phyloP scores from a whole-genome alignment of 768 basidiomycete genomes.

The Leccinum incarnatum region DNA sequence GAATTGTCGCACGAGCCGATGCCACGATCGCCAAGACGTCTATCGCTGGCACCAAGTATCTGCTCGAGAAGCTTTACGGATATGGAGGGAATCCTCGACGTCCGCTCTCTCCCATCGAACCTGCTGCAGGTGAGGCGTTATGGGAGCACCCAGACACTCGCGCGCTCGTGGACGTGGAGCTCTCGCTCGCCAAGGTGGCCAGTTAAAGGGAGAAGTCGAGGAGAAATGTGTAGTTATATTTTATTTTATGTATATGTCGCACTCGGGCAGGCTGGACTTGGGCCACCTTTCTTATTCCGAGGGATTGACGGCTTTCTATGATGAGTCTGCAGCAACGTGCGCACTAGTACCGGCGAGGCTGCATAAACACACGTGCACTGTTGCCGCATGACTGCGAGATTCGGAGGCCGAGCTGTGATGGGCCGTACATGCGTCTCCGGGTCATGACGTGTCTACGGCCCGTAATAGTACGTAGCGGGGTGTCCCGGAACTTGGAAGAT shows the following conservation, averaged over 20 bases:
- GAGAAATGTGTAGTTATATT: neutral
- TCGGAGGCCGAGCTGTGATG: conserved; percentile 11
- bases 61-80: conserved; percentile 70
- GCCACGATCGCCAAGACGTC: conserved; percentile 73
- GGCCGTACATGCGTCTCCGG: neutral
- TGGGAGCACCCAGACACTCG: conserved; percentile 74
- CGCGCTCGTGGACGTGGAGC: conserved; percentile 65
- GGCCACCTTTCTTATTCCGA: neutral
- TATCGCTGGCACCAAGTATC: conserved; percentile 81
- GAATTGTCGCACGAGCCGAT: conserved; percentile 77
- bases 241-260: neutral
- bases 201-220: neutral
- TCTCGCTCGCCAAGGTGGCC: conserved; percentile 43
- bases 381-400: conserved; percentile 11
- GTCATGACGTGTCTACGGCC: neutral
- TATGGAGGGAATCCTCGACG: conserved; percentile 80
- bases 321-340: neutral
- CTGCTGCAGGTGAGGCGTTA: conserved; percentile 53
- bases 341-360: neutral
- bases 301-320: neutral
- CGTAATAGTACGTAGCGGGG: conserved; percentile 3
- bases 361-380: neutral
- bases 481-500: conserved; percentile 6
- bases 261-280: neutral
- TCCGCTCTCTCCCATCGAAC: conserved; percentile 68